A percentile compares a stretch with the other conserved stretches of the same genome.
These are phyloP conservation scores for Neurospora sp. DNA, from an alignment of 495 filamentous ascomycete genomes.

Conservation along the genomic window DNA sequence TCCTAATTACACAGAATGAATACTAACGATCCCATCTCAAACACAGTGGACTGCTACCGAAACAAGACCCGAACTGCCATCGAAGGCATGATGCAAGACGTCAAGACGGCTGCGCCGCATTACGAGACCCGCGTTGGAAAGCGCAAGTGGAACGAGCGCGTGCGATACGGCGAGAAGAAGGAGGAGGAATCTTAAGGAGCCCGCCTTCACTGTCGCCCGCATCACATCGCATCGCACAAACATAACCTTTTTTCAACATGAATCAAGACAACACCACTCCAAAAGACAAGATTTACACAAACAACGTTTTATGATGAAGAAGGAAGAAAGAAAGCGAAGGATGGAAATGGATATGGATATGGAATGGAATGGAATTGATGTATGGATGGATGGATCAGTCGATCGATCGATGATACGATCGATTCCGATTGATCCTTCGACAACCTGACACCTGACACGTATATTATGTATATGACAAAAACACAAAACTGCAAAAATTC, in stretches of 20 bases:
- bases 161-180: constrained; percentile 27
- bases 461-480: neutral
- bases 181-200: constrained; percentile 21
- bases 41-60: constrained; percentile 81
- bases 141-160: constrained; percentile 67
- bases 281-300: neutral
- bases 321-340: neutral
- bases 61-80: constrained; percentile 84
- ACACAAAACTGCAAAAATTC: neutral
- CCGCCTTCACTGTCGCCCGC: neutral
- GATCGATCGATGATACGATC: neutral
- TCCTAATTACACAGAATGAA: neutral
- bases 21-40: neutral
- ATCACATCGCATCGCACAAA: neutral
- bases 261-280: neutral
- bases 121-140: constrained; percentile 88
- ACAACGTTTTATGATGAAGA: neutral
- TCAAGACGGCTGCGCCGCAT: constrained; percentile 61
- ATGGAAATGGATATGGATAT: neutral
- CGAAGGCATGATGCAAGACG: constrained; percentile 61
- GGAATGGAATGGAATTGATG: neutral
- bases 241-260: neutral
- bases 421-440: neutral
- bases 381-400: neutral
- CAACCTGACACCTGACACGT: neutral